A percentile compares a stretch with the other conserved stretches of the same genome.
Evolutionary conservation across 2,329 filamentous ascomycete species (phyloP).

Genomic region (Diplodia seriata): DNA sequence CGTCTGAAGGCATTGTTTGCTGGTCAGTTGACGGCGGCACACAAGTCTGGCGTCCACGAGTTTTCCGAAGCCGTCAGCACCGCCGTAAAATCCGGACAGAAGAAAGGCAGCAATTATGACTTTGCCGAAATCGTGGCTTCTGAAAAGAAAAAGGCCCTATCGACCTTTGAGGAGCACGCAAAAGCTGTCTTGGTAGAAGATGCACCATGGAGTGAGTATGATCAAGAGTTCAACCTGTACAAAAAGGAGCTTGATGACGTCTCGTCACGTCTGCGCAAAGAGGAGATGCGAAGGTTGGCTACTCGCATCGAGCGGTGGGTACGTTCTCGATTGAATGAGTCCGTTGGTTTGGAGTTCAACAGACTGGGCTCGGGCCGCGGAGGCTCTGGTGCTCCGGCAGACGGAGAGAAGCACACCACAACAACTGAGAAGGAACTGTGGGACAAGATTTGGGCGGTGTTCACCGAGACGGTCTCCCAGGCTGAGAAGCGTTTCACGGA

Average conservation of each 20-base stretch:
- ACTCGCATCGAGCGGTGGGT: conserved; percentile 95
- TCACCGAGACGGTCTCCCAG: conserved; percentile 80
- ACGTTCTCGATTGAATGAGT: conserved; percentile 82
- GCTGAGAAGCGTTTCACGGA: conserved; percentile 87
- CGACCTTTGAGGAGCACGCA: conserved; percentile 78
- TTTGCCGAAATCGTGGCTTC: conserved; percentile 91
- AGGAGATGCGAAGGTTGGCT: conserved; percentile 93
- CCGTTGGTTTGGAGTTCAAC: conserved; percentile 92
- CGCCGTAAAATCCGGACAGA: conserved; percentile 90
- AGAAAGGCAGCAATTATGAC: conserved; percentile 88
- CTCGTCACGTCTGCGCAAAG: conserved; percentile 81
- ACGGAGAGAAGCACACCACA: conserved; percentile 69
- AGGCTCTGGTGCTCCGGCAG: conserved; percentile 80
- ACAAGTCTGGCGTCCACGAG: conserved; percentile 82
- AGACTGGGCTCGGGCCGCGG: conserved; percentile 88
- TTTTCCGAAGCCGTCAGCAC: conserved; percentile 88
- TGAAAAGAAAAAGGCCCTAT: conserved; percentile 78
- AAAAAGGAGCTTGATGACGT: conserved; percentile 92
- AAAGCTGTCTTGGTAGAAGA: conserved; percentile 76
- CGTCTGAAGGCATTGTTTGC: conserved; percentile 86
- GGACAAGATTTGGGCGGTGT: conserved; percentile 93
- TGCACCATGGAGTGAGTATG: conserved; percentile 87
- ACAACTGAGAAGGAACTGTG: conserved; percentile 83
- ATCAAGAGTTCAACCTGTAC: conserved; percentile 78
- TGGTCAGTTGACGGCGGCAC: conserved; percentile 84